Base-by-base conservation (phyloP, 306 rosid species). In the Dicorynia guianensis region DNA sequence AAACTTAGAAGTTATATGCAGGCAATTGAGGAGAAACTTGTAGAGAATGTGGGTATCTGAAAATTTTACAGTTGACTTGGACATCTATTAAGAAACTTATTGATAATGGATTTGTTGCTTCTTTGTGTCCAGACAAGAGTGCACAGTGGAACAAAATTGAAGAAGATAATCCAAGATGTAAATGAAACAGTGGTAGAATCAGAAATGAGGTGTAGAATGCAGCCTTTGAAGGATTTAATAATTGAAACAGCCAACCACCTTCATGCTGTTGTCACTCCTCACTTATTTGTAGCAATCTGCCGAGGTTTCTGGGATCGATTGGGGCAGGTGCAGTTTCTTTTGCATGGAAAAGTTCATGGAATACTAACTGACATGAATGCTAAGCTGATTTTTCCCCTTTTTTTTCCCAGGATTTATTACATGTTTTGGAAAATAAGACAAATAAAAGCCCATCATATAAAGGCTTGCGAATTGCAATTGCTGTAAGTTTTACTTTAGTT, bases 21-120 rank as follows among this genome's bases (percentile, higher is more conserved):
- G 38, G 81, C 82, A 39, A 14, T 75, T 48, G 85, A 74, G 25
- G 77, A 74, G 60, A 80, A 84, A 61, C 80, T 84, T 73, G 35
- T 72, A 18, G 63, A 76, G 63, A 80, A 86, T 62, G 82, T 55
- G 60, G 77, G 82, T 36, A 80, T 15, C 14, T 18, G 3, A 7
- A 50, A n/a, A 50, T 4, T n/a, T 49, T n/a, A n/a, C 20, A n/a
- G 20, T 50, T n/a, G 5, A 34, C 30, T 25, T 25, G 30, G 30
- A 25, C 30, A 25, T 25, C 46, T 13, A 12, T 13, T 11, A 4
- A 46, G 52, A 46, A 46, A 46, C 11, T 11, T 46, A 46, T 25
- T 25, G 1, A 10, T 46, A 3, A 7, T 11, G n/a, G 46, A 40
- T 40, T 40, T 40, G 5, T 12, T 46, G 52, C 52, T 46, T 48